Evolutionary conservation across 2,329 filamentous ascomycete species (phyloP).

Genomic region (Fusarium sp.): DNA sequence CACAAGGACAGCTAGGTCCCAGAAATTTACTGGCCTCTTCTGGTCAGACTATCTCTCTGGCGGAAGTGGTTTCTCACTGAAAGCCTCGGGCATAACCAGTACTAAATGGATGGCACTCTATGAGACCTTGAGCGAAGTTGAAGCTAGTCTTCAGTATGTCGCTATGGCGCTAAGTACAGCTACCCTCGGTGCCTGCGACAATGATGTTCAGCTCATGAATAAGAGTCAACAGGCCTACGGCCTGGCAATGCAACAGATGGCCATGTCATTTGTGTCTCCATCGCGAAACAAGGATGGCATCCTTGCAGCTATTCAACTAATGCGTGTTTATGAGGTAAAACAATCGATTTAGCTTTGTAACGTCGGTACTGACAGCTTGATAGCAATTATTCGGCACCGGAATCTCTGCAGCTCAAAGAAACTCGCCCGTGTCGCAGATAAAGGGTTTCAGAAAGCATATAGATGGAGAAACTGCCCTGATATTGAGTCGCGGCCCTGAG

Average conservation of each 20-base stretch:
- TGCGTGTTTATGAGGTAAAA: slow-evolving; percentile 17
- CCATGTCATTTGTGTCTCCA: neutral
- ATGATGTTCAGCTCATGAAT: neutral
- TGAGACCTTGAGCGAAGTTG: neutral
- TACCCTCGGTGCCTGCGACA: neutral
- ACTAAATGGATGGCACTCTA: slow-evolving; percentile 4
- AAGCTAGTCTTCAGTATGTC: slow-evolving; percentile 8
- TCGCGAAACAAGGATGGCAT: neutral
- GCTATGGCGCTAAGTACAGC: slow-evolving; percentile 23
- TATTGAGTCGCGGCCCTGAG: neutral
- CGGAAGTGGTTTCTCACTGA: neutral
- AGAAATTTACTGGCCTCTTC: slow-evolving; percentile 20
- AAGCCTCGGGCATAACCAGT: slow-evolving; percentile 6
- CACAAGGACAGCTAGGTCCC: neutral
- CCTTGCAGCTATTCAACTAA: slow-evolving; percentile 12
- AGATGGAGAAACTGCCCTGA: slow-evolving; percentile 16
- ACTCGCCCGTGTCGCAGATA: neutral
- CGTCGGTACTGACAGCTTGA: neutral
- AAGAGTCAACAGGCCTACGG: slow-evolving; percentile 20
- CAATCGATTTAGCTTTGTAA: accelerated
- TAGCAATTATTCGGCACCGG: slow-evolving; percentile 12
- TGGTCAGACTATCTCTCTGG: slow-evolving; percentile 26
- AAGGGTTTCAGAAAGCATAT: slow-evolving; percentile 7
- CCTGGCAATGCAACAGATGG: slow-evolving; percentile 9
- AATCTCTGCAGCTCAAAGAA: accelerated